Conservation (phyloP, 2,329 filamentous ascomycete genomes). For the Trichoderma brevicompactum region DNA sequence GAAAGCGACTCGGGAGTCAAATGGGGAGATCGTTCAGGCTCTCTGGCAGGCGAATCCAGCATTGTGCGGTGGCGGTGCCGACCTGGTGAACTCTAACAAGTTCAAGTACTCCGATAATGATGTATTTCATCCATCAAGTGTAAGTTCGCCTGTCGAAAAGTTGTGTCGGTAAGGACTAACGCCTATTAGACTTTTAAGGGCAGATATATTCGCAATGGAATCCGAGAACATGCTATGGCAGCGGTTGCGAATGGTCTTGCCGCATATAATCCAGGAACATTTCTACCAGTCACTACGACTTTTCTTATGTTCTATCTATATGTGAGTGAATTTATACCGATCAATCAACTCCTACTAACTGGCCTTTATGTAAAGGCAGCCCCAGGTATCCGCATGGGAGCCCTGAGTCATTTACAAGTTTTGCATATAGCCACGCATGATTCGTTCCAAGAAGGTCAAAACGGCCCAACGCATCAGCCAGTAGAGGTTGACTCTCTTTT, state of each 20-base stretch:
- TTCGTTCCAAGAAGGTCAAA: constrained; percentile 61
- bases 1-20: no score
- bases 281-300: constrained; percentile 60
- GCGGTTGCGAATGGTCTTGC: constrained; percentile 62
- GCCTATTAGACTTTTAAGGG: not conserved
- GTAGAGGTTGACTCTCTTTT: constrained; percentile 59
- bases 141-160: not conserved
- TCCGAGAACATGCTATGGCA: constrained; percentile 66
- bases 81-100: no score
- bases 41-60: no score
- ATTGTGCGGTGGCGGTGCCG: no score
- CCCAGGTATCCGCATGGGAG: constrained; percentile 63
- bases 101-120: no score
- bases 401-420: constrained; percentile 56
- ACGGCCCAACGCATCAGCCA: constrained; percentile 67
- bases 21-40: no score
- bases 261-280: constrained; percentile 57
- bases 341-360: no score
- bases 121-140: no score
- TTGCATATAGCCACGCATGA: constrained; percentile 67
- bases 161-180: no score
- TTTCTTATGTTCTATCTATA: constrained; percentile 66
- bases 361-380: no score
- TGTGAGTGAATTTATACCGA: no score
- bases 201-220: constrained; percentile 57